Percentiles rank a stretch among this genome's conserved stretches.
Conservation (phyloP, 805 yeast genomes). For the Yamadazyma paraphyllophila region DNA sequence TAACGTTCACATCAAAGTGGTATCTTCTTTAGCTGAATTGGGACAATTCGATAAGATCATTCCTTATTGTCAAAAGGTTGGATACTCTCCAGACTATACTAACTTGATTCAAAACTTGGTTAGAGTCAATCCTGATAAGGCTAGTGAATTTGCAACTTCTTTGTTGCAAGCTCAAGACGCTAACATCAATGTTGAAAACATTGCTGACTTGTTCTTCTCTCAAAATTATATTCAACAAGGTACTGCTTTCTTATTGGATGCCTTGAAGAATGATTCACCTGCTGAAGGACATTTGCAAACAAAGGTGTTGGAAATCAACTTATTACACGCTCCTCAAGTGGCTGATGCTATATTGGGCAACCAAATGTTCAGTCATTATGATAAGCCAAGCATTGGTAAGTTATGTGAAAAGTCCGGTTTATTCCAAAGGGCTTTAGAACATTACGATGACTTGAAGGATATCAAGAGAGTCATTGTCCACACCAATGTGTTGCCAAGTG, state of each 20-base stretch:
- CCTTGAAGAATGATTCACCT: conserved; percentile 89
- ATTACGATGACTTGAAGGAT: conserved; percentile 90
- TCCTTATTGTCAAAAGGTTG: conserved; percentile 89
- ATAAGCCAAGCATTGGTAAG: conserved; percentile 86
- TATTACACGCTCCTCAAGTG: conserved; percentile 97
- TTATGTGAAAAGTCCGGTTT: conserved; percentile 96
- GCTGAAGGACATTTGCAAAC: conserved; percentile 96
- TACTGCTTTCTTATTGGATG: conserved; percentile 94
- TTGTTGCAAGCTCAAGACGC: conserved; percentile 61
- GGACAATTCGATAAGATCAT: conserved; percentile 95
- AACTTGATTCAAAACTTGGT: conserved; percentile 86
- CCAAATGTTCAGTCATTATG: conserved; percentile 93
- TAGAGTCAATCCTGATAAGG: conserved; percentile 95
- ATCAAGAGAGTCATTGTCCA: conserved; percentile 93
- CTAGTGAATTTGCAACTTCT: conserved; percentile 93
- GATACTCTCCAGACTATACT: conserved; percentile 85
- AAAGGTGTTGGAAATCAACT: conserved; percentile 85
- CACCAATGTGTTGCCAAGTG: conserved; percentile 79
- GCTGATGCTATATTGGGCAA: conserved; percentile 98
- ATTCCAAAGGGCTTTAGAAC: conserved; percentile 93
- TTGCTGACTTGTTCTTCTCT: conserved; percentile 91
- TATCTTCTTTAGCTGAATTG: conserved; percentile 86
- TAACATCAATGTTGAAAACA: conserved; percentile 73
- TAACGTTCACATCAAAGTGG: conserved; percentile 81
- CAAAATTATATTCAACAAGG: conserved; percentile 97